These are phyloP conservation scores for Chytriomyces confervae DNA, from an alignment of 192 early-diverging fungal species.

Conservation along the genomic window DNA sequence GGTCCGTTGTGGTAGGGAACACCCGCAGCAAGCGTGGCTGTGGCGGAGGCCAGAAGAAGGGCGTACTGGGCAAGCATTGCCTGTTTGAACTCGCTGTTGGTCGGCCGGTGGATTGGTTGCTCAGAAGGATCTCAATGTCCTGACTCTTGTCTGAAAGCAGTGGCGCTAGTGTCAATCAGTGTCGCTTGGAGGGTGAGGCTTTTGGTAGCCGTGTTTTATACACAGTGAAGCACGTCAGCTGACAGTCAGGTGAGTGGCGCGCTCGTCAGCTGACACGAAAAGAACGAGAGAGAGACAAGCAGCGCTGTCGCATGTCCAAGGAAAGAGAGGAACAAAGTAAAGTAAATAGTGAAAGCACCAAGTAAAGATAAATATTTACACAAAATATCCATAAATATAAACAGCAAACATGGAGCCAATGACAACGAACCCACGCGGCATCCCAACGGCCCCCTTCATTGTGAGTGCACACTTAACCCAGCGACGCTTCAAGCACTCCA, in stretches of 20 bases:
- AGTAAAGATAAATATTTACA: neutral
- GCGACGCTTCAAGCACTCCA: neutral
- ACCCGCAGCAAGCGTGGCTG: no score
- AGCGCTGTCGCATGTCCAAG: neutral
- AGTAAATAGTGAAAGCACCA: neutral
- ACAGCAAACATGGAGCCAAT: conserved; percentile 28
- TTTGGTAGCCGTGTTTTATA: no score
- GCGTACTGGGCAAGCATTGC: no score
- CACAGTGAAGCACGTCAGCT: no score
- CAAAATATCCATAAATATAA: neutral
- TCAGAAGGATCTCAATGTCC: no score
- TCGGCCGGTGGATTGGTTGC: no score
- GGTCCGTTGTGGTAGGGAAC: no score
- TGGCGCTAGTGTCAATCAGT: no score
- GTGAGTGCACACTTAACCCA: conserved; percentile 47
- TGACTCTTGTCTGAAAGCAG: no score
- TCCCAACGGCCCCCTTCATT: conserved; percentile 94
- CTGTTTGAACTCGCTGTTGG: no score
- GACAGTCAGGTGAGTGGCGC: neutral
- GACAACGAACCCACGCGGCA: conserved; percentile 90
- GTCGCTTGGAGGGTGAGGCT: no score
- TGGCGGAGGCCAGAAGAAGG: no score
- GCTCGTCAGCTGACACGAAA: neutral
- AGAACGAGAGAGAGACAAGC: neutral
- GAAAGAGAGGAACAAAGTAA: neutral